Conservation (phyloP, 1,139 yeast species). For the Candida tropicalis region DNA sequence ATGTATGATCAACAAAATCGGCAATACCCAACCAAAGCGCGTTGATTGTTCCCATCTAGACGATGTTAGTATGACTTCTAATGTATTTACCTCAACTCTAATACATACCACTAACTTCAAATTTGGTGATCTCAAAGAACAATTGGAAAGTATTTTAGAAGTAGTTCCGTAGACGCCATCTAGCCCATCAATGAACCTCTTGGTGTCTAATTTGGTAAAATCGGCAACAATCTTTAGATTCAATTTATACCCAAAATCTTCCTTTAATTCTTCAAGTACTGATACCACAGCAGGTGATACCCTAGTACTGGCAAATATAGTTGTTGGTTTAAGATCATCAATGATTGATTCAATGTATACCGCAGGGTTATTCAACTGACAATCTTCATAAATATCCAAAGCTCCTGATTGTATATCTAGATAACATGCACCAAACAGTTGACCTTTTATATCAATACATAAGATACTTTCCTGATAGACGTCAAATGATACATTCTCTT, state of each 20-base stretch:
- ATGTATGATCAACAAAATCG: conserved; percentile 6
- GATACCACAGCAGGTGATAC: conserved; percentile 7
- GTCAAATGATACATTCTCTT: conserved; percentile 8
- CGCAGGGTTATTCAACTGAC: conserved; percentile 11
- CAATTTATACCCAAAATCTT: conserved; percentile 4
- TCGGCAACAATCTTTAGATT: conserved; percentile 14
- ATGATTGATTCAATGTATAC: conserved; percentile 14
- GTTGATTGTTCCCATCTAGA: conserved; percentile 14
- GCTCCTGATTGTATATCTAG: conserved; percentile 9
- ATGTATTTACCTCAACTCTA: too few species aligned
- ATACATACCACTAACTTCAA: conserved; percentile 11
- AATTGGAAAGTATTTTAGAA: conserved; percentile 5
- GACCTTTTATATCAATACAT: conserved; percentile 12
- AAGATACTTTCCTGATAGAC: conserved; percentile 9
- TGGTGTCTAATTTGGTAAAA: conserved; percentile 12
- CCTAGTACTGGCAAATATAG: conserved; percentile 15
- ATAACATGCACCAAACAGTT: conserved; percentile 14
- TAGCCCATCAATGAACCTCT: conserved; percentile 9
- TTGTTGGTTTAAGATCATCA: conserved; percentile 14
- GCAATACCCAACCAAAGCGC: conserved; percentile 14
- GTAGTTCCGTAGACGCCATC: conserved; percentile 2
- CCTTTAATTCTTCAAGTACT: conserved; percentile 8
- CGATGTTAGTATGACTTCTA: not conserved
- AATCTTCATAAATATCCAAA: conserved; percentile 15
- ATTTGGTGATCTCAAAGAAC: conserved; percentile 9